A percentile compares a stretch with the other conserved stretches of the same genome.
Conservation (phyloP, 305 asterid species). For the Fraxinus ornus region DNA sequence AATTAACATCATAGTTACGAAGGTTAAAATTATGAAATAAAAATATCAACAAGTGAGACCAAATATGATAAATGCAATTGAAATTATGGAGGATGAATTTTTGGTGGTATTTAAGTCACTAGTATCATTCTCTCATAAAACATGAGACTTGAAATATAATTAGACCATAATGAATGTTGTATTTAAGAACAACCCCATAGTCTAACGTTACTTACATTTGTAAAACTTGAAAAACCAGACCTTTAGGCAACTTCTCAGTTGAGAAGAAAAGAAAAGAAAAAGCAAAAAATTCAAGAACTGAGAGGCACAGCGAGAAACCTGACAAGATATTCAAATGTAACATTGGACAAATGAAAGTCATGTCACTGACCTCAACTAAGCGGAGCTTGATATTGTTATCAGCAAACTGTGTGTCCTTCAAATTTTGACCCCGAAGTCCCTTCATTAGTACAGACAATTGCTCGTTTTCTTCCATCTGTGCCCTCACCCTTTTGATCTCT, state of each 20-base stretch:
- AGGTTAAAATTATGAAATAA: background rate
- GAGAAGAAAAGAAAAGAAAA: background rate
- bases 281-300: background rate
- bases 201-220: background rate
- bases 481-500: conserved; percentile 93
- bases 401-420: conserved; percentile 76
- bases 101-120: background rate
- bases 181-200: background rate
- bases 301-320: background rate
- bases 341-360: conserved; percentile 6
- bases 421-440: conserved; percentile 96
- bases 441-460: conserved; percentile 80
- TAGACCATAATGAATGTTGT: background rate
- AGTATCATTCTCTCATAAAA: background rate
- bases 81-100: background rate
- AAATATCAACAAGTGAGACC: background rate
- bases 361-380: conserved; percentile 78
- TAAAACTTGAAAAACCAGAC: background rate
- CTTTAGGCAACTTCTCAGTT: background rate
- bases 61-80: conserved; percentile 3
- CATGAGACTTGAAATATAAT: background rate
- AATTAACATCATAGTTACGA: background rate
- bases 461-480: conserved; percentile 97
- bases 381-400: conserved; percentile 81
- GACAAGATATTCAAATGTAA: background rate